phyloP scores from a whole-genome alignment of 345 rosid genomes.

The Acer yangbiense region DNA sequence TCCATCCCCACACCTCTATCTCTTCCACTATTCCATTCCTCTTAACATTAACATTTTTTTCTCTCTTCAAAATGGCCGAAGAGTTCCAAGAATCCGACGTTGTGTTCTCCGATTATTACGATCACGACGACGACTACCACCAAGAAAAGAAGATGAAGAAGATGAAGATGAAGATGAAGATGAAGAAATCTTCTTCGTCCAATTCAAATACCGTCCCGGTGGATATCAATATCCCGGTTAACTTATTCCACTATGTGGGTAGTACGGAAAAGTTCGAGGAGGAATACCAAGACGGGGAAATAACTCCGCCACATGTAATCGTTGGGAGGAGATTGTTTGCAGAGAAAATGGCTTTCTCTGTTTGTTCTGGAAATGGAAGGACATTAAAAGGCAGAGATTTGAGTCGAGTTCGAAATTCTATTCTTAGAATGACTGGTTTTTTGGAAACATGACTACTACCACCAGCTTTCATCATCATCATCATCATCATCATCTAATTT shows the following conservation, averaged over 20 bases:
- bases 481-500: not conserved
- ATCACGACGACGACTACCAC: not conserved
- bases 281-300: constrained; percentile 26
- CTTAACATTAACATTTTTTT: not conserved
- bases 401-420: constrained; percentile 71
- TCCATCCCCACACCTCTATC: not conserved
- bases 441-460: constrained; percentile 50
- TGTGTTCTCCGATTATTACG: constrained; percentile 38
- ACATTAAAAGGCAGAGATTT: constrained; percentile 81
- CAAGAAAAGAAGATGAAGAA: too few species aligned
- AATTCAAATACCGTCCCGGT: constrained; percentile 34
- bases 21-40: not conserved
- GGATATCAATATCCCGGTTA: constrained; percentile 28
- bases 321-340: constrained; percentile 46
- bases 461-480: too few species aligned
- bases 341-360: constrained; percentile 74
- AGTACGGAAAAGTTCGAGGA: constrained; percentile 22
- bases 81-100: constrained; percentile 65
- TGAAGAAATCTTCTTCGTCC: too few species aligned
- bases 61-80: constrained; percentile 40
- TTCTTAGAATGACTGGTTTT: constrained; percentile 88
- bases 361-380: constrained; percentile 79
- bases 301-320: constrained; percentile 64
- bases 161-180: too few species aligned
- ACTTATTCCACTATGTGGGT: constrained; percentile 20